Evolutionary conservation across 2,329 filamentous ascomycete genomes (phyloP), one percentile per base, ranked within the genome.

Genomic region (Xylariaceae sp.): DNA sequence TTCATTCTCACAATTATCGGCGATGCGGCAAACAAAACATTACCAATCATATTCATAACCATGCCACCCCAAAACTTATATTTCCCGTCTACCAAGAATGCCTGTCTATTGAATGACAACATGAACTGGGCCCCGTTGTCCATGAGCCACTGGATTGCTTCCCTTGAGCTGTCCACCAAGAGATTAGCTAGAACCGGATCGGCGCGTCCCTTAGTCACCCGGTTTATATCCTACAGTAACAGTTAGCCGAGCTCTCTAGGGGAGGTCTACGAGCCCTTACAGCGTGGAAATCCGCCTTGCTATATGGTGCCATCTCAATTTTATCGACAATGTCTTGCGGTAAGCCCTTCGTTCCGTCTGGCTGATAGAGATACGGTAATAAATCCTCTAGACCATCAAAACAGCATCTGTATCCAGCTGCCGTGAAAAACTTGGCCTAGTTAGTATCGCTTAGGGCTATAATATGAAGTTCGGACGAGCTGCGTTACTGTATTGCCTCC

Each of bases 21-120:
- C 21, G 13, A 36, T 20, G 8, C n/a, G 16, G 23, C 18, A 44
- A 30, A 3, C 7, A 23, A 26, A n/a, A 6, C 15, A 26, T 23
- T 51, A 55, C 55, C 55, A 21, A 50, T 50, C 56, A 56, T 64
- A 27, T 49, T 67, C 27, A 87, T 68, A n/a, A 74, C 75, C 64
- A 89, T 69, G 0, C 85, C 85, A 9, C 86, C 86, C 85, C 85
- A 88, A 65, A 88, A 88, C 62, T 83, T 84, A 63, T 78, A 77
- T 24, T 79, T 72, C 1, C 81, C 83, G 44, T 82, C 73, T n/a
- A 87, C 77, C 51, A 84, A 74, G 65, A 86, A 89, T 0, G 86
- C 82, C 64, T 89, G 85, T 2, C 86, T 75, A 53, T 87, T 83
- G 67, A 88, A 88, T 2, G 78, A 81, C 3, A 88, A 71, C 62